Evolutionary conservation across 257 asterid genomes (phyloP), one percentile per base, ranked within the genome.

Genomic region (Nicotiana benthamiana): DNA sequence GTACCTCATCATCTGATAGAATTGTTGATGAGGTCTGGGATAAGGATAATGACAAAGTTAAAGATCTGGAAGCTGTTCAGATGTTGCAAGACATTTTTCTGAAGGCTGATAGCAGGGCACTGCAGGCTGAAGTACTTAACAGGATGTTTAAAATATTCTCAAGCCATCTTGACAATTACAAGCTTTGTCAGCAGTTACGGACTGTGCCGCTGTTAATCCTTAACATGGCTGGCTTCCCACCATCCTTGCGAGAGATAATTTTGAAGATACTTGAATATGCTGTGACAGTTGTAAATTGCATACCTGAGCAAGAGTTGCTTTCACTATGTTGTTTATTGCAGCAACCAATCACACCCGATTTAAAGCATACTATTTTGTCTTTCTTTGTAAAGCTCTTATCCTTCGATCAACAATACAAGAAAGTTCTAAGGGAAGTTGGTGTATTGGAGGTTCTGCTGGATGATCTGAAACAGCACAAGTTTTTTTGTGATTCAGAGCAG

Each of bases 251-350:
- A 86, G 99, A 96, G 86, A 94, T 93, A 80, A 94, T 96, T 85
- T 87, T 96, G 87, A 96, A 96, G 89, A 94, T 96, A 89, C 98
- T 96, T 54, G 99, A 96, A 86, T 96, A 92, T 86, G 97, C 97
- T 16, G 98, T 93, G 83, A 94, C 97, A 67, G 98, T 96, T 80
- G 97, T 96, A 83, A 96, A 94, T 90, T 89, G 95, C 82, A 83
- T 96, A 82, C 99, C 98, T 52, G 99, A 96, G 81, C 98, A 96
- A 88, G 99, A 96, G 86, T 89, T 96, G 86, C 98, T 96, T 84
- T 93, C 98, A 79, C 93, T 96, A 79, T 93, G 99, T 87, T 94
- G 98, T 87, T 87, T 96, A 80, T 89, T 96, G 87, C 99, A 94
- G 88, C 99, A 94, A 84, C 96, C 97, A 86, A 88, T 91, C 78